Evolutionary conservation across 1,284 basidiomycete species (phyloP), one percentile per base, ranked within the genome.

Genomic region (Ustilago curta): DNA sequence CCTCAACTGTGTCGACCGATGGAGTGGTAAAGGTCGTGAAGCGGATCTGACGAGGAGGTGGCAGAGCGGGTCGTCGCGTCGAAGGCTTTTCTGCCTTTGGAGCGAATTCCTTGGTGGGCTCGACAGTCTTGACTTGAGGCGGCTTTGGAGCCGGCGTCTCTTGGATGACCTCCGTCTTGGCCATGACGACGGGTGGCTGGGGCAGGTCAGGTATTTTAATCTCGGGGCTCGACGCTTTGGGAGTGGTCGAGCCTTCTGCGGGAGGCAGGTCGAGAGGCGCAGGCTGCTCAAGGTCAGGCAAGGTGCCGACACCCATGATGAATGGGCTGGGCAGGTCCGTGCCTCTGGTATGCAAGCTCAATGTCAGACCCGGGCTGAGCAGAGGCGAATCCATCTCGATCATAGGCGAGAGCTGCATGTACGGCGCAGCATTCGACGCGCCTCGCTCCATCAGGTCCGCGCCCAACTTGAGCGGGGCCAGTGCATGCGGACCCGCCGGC

Each of bases 341-440:
- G 31, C 51, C 48, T 53, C 66, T 75, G 40, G 49, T 54, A 39
- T 67, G 62, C 54, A 75, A 23, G 37, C 64, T 64, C 27, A 76
- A 32, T 14, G 68, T 60, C 23, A 71, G 60, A 25, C 57, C 65
- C 19, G 73, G 73, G 48, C 73, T 68, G 39, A 76, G 73, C 57
- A 76, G 42, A 12, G 73, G 73, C 51, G 73, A 76, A 14, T 63
- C 69, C 39, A 76, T 71, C 59, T 76, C 69, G 29, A 76, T 70
- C 68, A 70, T 70, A 31, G 72, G 68, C 32, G 68, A 70, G 29
- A 75, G 66, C 60, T 75, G 72, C 72, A 75, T 67, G 58, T 67
- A 75, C 9, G 64, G 52, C 42, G 64, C 52, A 3, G 45, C 35
- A 25, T 60, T 58, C 21, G 60, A 54, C 18, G 53, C 32, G 37